Evolutionary conservation across 257 asterid genomes (phyloP), one percentile per base, ranked within the genome.

Genomic region (Nicotiana knightiana): DNA sequence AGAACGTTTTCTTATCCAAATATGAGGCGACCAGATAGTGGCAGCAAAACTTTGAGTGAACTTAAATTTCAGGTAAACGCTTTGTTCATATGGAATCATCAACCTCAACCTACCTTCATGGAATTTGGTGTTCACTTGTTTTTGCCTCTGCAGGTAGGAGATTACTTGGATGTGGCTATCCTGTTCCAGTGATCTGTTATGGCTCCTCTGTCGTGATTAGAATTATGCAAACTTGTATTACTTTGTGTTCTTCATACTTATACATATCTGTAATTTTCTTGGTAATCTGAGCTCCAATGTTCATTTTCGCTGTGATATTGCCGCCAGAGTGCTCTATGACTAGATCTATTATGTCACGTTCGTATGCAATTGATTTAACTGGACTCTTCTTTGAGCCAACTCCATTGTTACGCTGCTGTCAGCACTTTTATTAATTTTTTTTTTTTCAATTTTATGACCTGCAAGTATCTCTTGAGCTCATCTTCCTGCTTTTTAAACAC

Each of bases 91-190:
- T 71, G 59, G 15, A 11, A 46, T 71, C 13, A 21, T 71, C 15
- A 5, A 46, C 59, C 63, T 46, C 70, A 32, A 43, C 11, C 51
- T 43, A 39, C 37, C 3, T 71, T 46, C 13, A 21, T 1, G 12
- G 59, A 43, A 24, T 43, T 71, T 71, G 78, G 59, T 46, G 79
- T 26, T 80, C 64, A 82, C 88, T 58, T 51, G 70, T 82, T 86
- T 46, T 67, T 62, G 54, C 65, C 51, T 77, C 17, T 87, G 88
- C 93, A 91, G 96, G 87, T 91, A 65, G 96, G 96, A 28, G 96
- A 91, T 85, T 89, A 91, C 91, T 87, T 91, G 91, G 96, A 91
- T 67, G 96, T 91, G 64, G 93, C 96, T 16, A 90, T 91, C 55
- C 86, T 87, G 62, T 84, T 84, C 83, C 92, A 90, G 87, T 91